A percentile compares a stretch with the other conserved stretches of the same genome.
Evolutionary conservation across 1,284 basidiomycete species (phyloP).

Genomic region (Ustilago shanxiensis): DNA sequence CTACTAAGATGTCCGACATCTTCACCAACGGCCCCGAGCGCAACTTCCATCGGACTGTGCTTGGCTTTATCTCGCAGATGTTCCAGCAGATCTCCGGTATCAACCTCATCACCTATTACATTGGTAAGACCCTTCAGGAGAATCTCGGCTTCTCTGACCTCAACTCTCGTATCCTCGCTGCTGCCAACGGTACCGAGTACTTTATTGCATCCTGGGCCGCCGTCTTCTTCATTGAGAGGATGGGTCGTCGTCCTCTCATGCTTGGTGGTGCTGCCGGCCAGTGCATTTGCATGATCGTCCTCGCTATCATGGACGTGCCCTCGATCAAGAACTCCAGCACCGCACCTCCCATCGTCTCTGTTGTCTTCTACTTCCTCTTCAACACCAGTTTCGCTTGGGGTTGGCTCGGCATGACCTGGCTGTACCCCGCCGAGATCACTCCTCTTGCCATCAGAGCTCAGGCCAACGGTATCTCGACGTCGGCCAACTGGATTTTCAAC

Average conservation of each 20-base stretch:
- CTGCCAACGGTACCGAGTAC: constrained; percentile 68
- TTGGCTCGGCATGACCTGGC: constrained; percentile 69
- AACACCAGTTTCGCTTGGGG: constrained; percentile 68
- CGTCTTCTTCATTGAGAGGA: constrained; percentile 62
- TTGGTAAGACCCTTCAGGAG: constrained; percentile 65
- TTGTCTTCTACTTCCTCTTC: constrained; percentile 66
- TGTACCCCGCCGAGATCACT: constrained; percentile 69
- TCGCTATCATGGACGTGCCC: constrained; percentile 41
- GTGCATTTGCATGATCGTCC: constrained; percentile 61
- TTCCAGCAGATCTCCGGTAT: constrained; percentile 69
- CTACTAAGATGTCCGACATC: constrained; percentile 50
- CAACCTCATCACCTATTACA: constrained; percentile 69
- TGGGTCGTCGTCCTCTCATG: constrained; percentile 67
- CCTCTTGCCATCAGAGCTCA: constrained; percentile 63
- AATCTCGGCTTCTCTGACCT: constrained; percentile 60
- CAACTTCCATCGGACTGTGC: constrained; percentile 66
- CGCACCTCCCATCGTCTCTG: constrained; percentile 52
- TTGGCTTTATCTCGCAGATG: constrained; percentile 66
- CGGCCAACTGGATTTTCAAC: constrained; percentile 67
- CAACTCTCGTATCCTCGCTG: constrained; percentile 64
- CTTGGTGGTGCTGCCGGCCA: constrained; percentile 61
- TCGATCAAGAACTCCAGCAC: constrained; percentile 25
- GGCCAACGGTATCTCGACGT: constrained; percentile 65
- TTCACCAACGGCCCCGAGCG: constrained; percentile 65
- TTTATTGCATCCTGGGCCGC: constrained; percentile 67